A percentile compares a stretch with the other conserved stretches of the same genome.
Conservation (phyloP, 805 yeast genomes). For the Candida vartiovaarae region DNA sequence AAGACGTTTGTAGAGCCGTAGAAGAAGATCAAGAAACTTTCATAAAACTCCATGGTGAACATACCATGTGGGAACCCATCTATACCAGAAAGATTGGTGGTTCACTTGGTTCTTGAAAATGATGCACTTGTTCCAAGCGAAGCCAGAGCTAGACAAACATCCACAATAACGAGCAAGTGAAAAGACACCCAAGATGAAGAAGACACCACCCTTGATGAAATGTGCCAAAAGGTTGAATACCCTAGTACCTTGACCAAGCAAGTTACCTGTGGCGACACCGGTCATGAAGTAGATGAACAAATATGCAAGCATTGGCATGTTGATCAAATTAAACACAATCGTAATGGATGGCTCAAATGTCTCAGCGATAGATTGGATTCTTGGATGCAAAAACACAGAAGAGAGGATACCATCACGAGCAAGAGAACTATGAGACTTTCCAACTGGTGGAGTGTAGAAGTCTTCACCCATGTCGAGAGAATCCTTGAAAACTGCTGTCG, state of each 20-base stretch:
- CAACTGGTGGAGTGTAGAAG: conserved; percentile 4
- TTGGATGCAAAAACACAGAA: conserved; percentile 28
- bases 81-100: conserved; percentile 22
- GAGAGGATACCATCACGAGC: conserved; percentile 28
- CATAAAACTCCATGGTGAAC: conserved; percentile 81
- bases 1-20: conserved; percentile 89
- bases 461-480: conserved; percentile 19
- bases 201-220: conserved; percentile 93
- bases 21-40: conserved; percentile 70
- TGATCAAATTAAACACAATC: conserved; percentile 42
- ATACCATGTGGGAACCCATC: conserved; percentile 35
- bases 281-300: conserved; percentile 48
- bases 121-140: conserved; percentile 79
- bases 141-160: conserved; percentile 63
- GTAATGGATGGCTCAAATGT: conserved; percentile 23
- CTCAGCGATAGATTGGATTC: conserved; percentile 16
- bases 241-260: conserved; percentile 58
- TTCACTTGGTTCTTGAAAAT: conserved; percentile 22
- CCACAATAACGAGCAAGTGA: conserved; percentile 89
- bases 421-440: conserved; percentile 4
- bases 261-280: conserved; percentile 55
- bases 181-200: conserved; percentile 65
- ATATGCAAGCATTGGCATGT: conserved; percentile 59
- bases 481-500: conserved; percentile 16
- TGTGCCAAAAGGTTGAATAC: conserved; percentile 88